Base-by-base conservation (phyloP, 495 filamentous ascomycete species). In the Xylona heveae region DNA sequence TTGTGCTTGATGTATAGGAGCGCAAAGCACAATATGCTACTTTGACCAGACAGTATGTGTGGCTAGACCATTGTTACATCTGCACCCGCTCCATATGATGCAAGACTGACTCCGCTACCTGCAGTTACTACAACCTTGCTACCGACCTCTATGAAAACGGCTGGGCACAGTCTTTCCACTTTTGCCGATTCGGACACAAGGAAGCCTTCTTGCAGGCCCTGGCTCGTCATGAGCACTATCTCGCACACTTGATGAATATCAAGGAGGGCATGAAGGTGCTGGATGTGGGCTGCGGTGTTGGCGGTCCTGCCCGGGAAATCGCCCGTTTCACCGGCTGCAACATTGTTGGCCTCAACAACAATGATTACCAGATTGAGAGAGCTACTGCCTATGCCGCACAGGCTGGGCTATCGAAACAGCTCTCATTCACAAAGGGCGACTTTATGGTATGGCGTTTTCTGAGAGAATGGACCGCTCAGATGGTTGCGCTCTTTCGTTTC, bases 301-400 rank as follows among this genome's bases (percentile, higher is more conserved):
- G 88, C 42, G 90, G 88, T 30, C 88, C 88, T n/a, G 88, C 90
- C 15, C 68, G 88, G 36, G 88, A 97, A 59, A 95, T 97, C 42
- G 77, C 76, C 51, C 85, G 91, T 53, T 97, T 97, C 62, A 71
- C 82, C 26, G 85, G 77, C 41, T 74, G 66, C 46, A 82, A 93
- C 45, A 68, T 94, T 38, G 74, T 80, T 16, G 88, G 88, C 24
- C 56, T 97, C 48, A 97, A 97, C 71, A 97, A 95, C 72, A 97
- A 95, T 59, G 85, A 94, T 59, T 95, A 95, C 65, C 88, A 97
- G 58, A 95, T 97, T 49, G 68, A 94, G 54, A 78, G 88, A 31
- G 90, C 88, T 5, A 85, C 74, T 15, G 64, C 64, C 26, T 94
- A 95, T 50, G 80, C 83, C 10, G 53, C 64, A 31, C 73, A 74